phyloP scores from a whole-genome alignment of 2,329 filamentous ascomycete genomes.

The Claviceps paspali region DNA sequence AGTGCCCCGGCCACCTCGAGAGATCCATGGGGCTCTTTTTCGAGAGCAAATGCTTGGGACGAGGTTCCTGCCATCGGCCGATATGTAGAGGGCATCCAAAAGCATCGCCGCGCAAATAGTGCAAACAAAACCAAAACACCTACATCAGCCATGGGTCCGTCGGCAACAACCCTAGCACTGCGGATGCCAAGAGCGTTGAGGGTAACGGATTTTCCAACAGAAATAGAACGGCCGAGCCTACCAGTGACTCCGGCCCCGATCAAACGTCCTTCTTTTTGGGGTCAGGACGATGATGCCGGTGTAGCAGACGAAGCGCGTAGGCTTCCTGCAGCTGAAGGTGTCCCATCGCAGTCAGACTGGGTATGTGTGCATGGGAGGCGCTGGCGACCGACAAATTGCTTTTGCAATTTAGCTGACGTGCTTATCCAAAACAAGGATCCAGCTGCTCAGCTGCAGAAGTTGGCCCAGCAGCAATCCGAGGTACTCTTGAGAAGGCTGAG shows the following conservation, averaged over 20 bases:
- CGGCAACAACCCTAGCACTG: background rate
- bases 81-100: slow-evolving; percentile 67
- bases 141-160: background rate
- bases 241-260: slow-evolving; percentile 82
- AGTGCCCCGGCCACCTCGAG: background rate
- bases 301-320: slow-evolving; percentile 36
- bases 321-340: slow-evolving; percentile 64
- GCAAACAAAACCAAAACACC: slow-evolving; percentile 6
- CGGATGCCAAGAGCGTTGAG: slow-evolving; percentile 34
- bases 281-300: slow-evolving; percentile 24
- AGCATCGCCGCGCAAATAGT: slow-evolving; percentile 30
- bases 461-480: slow-evolving; percentile 51
- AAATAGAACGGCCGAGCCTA: slow-evolving; percentile 68
- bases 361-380: slow-evolving; percentile 56
- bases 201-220: slow-evolving; percentile 77
- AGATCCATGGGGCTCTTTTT: slow-evolving; percentile 58
- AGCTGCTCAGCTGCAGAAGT: slow-evolving; percentile 50
- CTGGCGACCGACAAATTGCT: slow-evolving; percentile 36
- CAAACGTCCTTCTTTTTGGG: slow-evolving; percentile 51
- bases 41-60: slow-evolving; percentile 84
- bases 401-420: slow-evolving; percentile 41
- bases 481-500: slow-evolving; percentile 40
- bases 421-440: slow-evolving; percentile 47
- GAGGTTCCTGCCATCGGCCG: slow-evolving; percentile 73
- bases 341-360: slow-evolving; percentile 82